These are phyloP conservation scores for Chlorella variabilis DNA, from an alignment of 163 green algal species.

Conservation along the genomic window DNA sequence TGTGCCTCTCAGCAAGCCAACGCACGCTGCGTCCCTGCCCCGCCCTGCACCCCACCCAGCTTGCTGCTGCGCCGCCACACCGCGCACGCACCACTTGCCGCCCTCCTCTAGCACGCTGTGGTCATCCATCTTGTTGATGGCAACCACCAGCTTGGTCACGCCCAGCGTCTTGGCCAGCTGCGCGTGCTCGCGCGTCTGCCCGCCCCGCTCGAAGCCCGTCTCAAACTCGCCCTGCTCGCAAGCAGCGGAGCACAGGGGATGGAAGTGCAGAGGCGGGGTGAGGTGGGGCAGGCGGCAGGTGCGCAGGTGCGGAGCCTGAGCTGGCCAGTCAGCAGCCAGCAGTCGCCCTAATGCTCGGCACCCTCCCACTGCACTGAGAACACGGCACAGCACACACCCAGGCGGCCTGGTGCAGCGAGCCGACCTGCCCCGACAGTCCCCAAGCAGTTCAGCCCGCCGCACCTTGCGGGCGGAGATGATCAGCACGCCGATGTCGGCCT, in stretches of 20 bases:
- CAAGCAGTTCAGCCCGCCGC: too few species aligned
- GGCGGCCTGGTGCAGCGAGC: too few species aligned
- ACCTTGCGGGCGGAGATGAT: conserved; percentile 83
- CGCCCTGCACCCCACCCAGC: not conserved
- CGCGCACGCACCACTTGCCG: conserved; percentile 30
- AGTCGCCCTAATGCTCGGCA: not conserved
- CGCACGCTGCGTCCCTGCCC: too few species aligned
- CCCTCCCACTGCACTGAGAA: too few species aligned
- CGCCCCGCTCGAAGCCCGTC: conserved; percentile 97
- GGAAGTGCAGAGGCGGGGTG: not conserved
- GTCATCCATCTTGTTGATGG: conserved; percentile 99
- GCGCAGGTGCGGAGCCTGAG: too few species aligned
- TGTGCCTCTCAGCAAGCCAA: not conserved
- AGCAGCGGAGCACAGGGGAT: not conserved
- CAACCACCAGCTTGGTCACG: conserved; percentile 96
- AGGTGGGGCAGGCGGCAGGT: not conserved
- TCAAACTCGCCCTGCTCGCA: conserved; percentile 93
- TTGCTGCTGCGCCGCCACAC: too few species aligned
- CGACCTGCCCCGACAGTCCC: too few species aligned
- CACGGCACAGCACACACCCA: too few species aligned
- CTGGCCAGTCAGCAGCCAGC: too few species aligned
- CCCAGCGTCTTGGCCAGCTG: conserved; percentile 98
- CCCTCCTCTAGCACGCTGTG: conserved; percentile 66
- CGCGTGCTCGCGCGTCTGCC: conserved; percentile 98
- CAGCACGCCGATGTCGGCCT: conserved; percentile 95